Evolutionary conservation across 164 flowering plant genomes (phyloP), one percentile per base, ranked within the genome.

Genomic region (Berberis vulgaris): DNA sequence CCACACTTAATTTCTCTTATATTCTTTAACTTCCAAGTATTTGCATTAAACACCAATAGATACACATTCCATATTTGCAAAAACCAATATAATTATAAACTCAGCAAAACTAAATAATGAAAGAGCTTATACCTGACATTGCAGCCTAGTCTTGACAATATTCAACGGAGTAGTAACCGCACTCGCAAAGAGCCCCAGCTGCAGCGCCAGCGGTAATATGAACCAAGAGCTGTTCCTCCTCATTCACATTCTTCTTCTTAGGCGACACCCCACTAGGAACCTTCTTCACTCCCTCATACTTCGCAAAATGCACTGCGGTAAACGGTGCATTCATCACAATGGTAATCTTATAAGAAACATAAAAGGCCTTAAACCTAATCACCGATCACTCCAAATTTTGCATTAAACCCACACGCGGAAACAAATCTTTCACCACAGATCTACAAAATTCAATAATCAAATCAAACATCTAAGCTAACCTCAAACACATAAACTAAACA

Each of bases 281-380:
- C 60, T 62, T 73, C 69, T 73, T 73, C 49, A 39, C 55, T 7
- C 72, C 76, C 42, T 73, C 76, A 57, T 73, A 73, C 45, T 69
- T 73, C 5, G 69, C 49, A 40, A 73, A 73, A 61, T 73, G 72
- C 39, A 73, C 72, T 10, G 72, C 76, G 2, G 69, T 68, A 56
- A 73, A 73, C 1, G 76, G 76, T 3, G 72, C 76, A 65, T 73
- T 73, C 76, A 73, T 73, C 26, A 73, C 68, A 38, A 73, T 65
- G 2, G 76, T 73, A 9, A 72, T 68, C 45, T 65, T 60, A 68
- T 73, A 73, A 13, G 66, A 60, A 13, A 69, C 63, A 50, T 73
- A 73, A 58, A 73, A 73, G 5, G 69, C 72, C 65, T 54, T 54
- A 12, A 65, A 43, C 41, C 72, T 26, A 26, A 26, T 26, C 26